phyloP scores from a whole-genome alignment of 495 filamentous ascomycete genomes.

The Tuber melanosporum region DNA sequence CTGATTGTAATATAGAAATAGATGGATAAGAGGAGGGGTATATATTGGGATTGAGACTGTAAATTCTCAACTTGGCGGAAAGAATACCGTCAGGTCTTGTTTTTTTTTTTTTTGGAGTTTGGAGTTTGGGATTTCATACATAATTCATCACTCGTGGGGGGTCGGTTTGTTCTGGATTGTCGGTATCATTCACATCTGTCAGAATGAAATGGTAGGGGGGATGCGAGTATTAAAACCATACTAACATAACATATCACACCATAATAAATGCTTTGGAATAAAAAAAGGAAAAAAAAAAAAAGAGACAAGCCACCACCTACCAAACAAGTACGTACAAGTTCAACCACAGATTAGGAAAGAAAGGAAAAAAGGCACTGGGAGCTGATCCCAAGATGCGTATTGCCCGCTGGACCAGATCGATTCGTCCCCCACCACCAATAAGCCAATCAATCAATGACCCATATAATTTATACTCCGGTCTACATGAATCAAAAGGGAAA shows the following conservation, averaged over 20 bases:
- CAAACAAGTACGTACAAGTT: background rate
- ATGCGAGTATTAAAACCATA: background rate
- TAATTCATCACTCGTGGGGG: background rate
- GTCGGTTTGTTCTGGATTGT: background rate
- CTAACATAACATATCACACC: background rate
- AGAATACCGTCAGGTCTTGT: background rate
- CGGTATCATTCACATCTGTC: background rate
- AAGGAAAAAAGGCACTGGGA: background rate
- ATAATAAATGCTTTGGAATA: background rate
- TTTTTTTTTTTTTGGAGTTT: background rate
- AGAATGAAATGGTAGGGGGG: background rate
- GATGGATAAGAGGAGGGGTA: background rate
- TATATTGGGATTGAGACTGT: background rate
- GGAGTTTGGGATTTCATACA: background rate
- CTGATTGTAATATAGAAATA: background rate
- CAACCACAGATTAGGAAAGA: background rate
- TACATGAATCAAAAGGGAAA: background rate
- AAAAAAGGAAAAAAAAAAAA: background rate
- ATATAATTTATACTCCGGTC: slow-evolving; percentile 4
- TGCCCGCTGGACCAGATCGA: no score
- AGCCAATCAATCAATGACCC: background rate
- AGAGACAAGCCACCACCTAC: background rate
- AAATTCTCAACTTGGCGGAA: background rate
- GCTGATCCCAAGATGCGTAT: background rate
- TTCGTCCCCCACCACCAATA: background rate